Evolutionary conservation across 2,329 filamentous ascomycete species (phyloP), one percentile per base, ranked within the genome.

Genomic region (Fusarium sp.): DNA sequence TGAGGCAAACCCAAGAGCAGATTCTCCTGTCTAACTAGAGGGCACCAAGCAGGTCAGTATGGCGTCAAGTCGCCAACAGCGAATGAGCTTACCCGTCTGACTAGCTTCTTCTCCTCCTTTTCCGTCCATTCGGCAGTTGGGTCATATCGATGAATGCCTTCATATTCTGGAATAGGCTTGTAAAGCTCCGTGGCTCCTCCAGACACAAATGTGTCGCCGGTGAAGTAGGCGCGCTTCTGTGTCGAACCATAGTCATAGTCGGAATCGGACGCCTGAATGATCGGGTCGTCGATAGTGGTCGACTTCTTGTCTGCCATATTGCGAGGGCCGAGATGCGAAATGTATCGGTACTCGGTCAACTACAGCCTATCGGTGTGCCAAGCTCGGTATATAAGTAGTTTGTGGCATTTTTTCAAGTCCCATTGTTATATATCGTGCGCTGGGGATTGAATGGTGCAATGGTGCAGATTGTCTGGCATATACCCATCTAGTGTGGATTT

Each of bases 81-180:
- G 31, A 7, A 15, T 4, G 5, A 44, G 11, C 45, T 39, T 76
- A 89, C 86, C 81, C 87, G 89, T 51, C 85, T 81, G 15, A 90
- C 84, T 4, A 91, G 79, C 52, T 80, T 84, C 77, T 83, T 85
- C 79, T 91, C 90, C 75, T 91, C 90, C 54, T 85, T 83, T 17
- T 83, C 80, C 6, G 86, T 86, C 90, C 90, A 92, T 51, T 85
- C 82, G 51, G 87, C 88, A 4, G 83, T 78, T 1, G 89, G 89
- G 73, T 91, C 89, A 77, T 87, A 91, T 56, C 89, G 84, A 79
- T 91, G 89, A 14, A 84, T 80, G 7, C 89, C 88, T 75, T 92
- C 90, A 74, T 90, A 91, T 12, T 80, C 80, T 5, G 85, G 84
- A n/a, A 89, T 86, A 1, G 88, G 88, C 66, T 84, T 83, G 72